These are phyloP conservation scores for Monosporascus sp. DNA, from an alignment of 2,329 filamentous ascomycete species.

Conservation along the genomic window DNA sequence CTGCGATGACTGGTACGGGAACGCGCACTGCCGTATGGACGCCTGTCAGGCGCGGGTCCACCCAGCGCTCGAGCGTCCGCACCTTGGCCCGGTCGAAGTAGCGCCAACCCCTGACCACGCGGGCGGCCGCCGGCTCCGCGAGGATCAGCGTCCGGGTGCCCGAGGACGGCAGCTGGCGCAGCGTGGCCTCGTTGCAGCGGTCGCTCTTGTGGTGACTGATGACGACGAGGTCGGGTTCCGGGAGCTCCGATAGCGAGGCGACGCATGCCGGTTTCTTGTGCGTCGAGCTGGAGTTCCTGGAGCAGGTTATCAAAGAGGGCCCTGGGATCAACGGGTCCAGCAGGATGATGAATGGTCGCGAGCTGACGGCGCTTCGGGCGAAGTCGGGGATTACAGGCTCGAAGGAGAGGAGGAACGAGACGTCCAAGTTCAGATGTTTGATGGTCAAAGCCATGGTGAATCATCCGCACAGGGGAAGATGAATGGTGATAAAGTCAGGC, in stretches of 20 bases:
- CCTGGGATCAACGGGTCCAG: conserved; percentile 68
- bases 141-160: conserved; percentile 57
- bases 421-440: conserved; percentile 60
- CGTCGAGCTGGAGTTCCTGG: conserved; percentile 55
- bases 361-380: conserved; percentile 27
- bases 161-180: conserved; percentile 55
- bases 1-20: conserved; percentile 47
- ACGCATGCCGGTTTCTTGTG: conserved; percentile 54
- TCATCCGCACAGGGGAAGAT: not conserved
- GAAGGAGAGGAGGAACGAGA: conserved; percentile 62
- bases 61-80: conserved; percentile 41
- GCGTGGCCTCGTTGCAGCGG: conserved; percentile 65
- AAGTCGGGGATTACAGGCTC: conserved; percentile 44
- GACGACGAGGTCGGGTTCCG: conserved; percentile 41
- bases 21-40: conserved; percentile 37
- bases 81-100: conserved; percentile 56
- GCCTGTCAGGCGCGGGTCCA: conserved; percentile 32
- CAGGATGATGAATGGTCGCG: conserved; percentile 59
- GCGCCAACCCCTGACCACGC: conserved; percentile 62
- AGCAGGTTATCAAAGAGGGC: conserved; percentile 54
- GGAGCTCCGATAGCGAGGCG: conserved; percentile 40
- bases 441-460: conserved; percentile 56
- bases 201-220: conserved; percentile 50
- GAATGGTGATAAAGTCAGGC: not conserved
- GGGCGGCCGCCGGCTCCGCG: conserved; percentile 60